phyloP scores from a whole-genome alignment of 805 yeast genomes.

The Wickerhamiella occidentalis region DNA sequence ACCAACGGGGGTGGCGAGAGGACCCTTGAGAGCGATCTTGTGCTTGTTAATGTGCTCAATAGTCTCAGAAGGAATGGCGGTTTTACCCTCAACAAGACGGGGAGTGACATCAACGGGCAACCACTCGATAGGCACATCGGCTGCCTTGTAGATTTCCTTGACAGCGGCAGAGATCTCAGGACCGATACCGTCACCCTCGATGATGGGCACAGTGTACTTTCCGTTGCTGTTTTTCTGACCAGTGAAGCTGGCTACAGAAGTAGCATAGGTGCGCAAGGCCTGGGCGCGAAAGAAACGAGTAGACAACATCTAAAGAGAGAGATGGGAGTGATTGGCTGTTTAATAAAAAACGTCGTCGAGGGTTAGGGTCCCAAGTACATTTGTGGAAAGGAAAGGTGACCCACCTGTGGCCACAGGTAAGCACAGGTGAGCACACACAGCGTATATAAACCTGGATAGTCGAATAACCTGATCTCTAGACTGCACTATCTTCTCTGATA shows the following conservation, averaged over 20 bases:
- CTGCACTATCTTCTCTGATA: too few species aligned
- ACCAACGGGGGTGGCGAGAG: conserved; percentile 96
- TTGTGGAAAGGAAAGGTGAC: background rate
- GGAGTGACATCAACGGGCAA: conserved; percentile 96
- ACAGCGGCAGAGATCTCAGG: conserved; percentile 90
- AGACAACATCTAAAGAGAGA: conserved; percentile 8
- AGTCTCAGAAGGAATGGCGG: conserved; percentile 86
- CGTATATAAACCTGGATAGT: too few species aligned
- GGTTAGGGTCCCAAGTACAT: background rate
- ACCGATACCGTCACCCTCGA: conserved; percentile 98
- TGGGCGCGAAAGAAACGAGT: conserved; percentile 10
- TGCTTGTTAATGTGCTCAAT: conserved; percentile 86
- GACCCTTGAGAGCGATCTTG: conserved; percentile 94
- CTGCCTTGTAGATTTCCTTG: conserved; percentile 84
- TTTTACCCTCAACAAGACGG: conserved; percentile 76
- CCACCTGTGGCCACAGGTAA: too few species aligned
- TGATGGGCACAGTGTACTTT: conserved; percentile 83
- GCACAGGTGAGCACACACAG: too few species aligned
- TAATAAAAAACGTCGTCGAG: background rate
- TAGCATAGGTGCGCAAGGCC: conserved; percentile 22
- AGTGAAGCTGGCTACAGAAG: conserved; percentile 32
- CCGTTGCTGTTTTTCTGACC: conserved; percentile 41
- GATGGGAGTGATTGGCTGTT: background rate
- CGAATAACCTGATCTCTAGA: too few species aligned
- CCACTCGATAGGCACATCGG: conserved; percentile 93